These are phyloP conservation scores for Xerocomellus chrysenteron DNA, from an alignment of 768 basidiomycete genomes.

Conservation along the genomic window DNA sequence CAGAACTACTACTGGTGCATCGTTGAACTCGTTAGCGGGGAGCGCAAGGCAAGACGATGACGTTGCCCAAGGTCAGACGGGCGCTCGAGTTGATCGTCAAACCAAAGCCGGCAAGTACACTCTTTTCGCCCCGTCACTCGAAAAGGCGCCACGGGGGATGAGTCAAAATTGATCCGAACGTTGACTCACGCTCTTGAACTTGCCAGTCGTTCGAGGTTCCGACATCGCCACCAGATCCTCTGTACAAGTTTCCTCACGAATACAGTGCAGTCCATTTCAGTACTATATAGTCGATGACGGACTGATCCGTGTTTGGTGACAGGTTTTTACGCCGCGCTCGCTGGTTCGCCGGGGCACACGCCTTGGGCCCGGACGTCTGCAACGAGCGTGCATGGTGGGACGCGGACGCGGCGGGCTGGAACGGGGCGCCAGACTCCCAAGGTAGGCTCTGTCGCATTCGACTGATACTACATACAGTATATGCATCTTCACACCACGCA, in stretches of 20 bases:
- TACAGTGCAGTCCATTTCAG: conserved; percentile 11
- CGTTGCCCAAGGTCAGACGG: conserved; percentile 14
- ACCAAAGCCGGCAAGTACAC: conserved; percentile 29
- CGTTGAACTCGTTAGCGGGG: too few relatives aligned
- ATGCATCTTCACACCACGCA: not conserved
- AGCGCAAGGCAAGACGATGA: conserved; percentile 1
- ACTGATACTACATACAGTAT: not conserved
- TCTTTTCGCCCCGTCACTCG: not conserved
- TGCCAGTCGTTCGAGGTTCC: conserved; percentile 28
- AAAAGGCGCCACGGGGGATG: too few relatives aligned
- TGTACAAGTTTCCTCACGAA: conserved; percentile 27
- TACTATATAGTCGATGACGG: too few relatives aligned
- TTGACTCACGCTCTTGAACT: not conserved
- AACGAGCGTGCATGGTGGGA: not conserved
- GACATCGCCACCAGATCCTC: conserved; percentile 22
- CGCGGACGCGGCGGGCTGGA: not conserved
- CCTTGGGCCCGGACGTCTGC: conserved; percentile 8
- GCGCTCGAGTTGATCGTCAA: conserved; percentile 26
- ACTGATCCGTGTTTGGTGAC: not conserved
- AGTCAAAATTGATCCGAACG: too few relatives aligned
- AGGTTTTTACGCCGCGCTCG: conserved; percentile 26
- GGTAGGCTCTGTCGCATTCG: not conserved
- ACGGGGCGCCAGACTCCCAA: not conserved
- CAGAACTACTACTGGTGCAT: too few relatives aligned
- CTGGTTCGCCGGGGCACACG: conserved; percentile 14